These are phyloP conservation scores for Sordariomycetes sp. DNA, from an alignment of 2,329 filamentous ascomycete species.

Conservation along the genomic window DNA sequence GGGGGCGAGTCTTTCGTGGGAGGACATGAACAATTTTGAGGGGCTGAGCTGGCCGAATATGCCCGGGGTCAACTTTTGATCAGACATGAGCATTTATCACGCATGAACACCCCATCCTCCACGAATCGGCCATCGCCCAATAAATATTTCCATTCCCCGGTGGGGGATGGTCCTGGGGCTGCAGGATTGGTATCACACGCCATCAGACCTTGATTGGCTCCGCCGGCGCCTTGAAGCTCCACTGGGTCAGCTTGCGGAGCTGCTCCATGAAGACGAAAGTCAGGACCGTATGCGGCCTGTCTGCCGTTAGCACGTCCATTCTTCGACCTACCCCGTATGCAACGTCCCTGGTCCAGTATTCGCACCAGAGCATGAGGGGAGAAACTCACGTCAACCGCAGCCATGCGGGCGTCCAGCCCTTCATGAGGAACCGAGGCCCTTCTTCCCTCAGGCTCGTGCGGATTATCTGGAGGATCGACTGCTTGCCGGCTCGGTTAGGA, in stretches of 20 bases:
- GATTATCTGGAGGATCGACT: slow-evolving; percentile 23
- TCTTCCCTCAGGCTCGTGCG: slow-evolving; percentile 22
- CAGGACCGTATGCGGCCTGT: slow-evolving; percentile 30
- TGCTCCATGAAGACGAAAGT: slow-evolving; percentile 36
- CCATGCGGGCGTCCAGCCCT: slow-evolving; percentile 34
- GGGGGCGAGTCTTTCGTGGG: slow-evolving; percentile 45
- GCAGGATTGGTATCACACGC: neutral
- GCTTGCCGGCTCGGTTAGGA: neutral
- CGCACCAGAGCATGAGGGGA: rapidly evolving
- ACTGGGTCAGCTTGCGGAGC: slow-evolving; percentile 20
- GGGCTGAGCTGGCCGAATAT: slow-evolving; percentile 40
- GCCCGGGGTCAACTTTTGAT: slow-evolving; percentile 26
- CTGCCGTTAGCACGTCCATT: slow-evolving; percentile 2
- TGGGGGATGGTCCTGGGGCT: neutral
- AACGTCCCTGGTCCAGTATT: neutral
- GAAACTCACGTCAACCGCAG: slow-evolving; percentile 26
- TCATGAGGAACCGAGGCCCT: slow-evolving; percentile 30
- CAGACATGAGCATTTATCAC: neutral
- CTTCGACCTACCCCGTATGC: no score
- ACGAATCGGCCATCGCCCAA: no score
- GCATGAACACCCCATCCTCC: neutral
- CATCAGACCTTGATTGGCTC: slow-evolving; percentile 7
- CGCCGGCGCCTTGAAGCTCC: neutral
- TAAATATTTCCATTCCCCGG: neutral
- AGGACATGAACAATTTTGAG: slow-evolving; percentile 47